Evolutionary conservation across 257 asterid species (phyloP).

Genomic region (Scutellaria barbata): DNA sequence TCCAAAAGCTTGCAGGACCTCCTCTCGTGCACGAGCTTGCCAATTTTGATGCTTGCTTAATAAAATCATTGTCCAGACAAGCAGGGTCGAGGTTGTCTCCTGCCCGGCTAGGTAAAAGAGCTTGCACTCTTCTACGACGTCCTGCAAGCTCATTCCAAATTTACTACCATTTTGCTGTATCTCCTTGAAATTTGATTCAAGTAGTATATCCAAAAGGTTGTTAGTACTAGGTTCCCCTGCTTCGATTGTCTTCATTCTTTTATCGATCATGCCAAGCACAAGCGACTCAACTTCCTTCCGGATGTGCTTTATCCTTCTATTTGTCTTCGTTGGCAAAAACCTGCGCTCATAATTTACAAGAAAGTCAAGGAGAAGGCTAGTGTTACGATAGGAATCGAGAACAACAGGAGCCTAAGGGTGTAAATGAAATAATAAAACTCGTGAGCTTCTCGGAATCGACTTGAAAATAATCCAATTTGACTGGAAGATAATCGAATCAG

Average conservation of each 20-base stretch:
- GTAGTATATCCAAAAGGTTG: conserved; percentile 48
- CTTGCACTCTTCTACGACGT: conserved; percentile 65
- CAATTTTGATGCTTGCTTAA: conserved; percentile 45
- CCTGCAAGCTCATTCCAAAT: conserved; percentile 48
- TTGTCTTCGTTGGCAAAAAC: conserved; percentile 53
- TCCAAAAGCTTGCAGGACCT: conserved; percentile 44
- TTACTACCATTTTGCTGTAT: conserved; percentile 41
- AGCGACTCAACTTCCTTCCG: conserved; percentile 45
- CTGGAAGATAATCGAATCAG: too few species aligned
- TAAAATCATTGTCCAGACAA: conserved; percentile 32
- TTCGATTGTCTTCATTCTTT: conserved; percentile 47
- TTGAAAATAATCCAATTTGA: too few species aligned
- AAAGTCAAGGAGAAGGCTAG: background rate
- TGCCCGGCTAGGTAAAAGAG: conserved; percentile 66
- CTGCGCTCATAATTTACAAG: conserved; percentile 27
- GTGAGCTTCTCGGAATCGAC: too few species aligned
- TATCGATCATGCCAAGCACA: conserved; percentile 42
- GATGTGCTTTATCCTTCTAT: conserved; percentile 49
- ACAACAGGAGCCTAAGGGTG: too few species aligned
- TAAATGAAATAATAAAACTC: too few species aligned
- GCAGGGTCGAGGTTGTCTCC: conserved; percentile 59
- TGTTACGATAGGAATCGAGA: too few species aligned
- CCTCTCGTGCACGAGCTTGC: conserved; percentile 63
- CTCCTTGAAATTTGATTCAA: conserved; percentile 53
- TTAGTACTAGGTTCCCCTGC: conserved; percentile 42